Percentiles rank a stretch among this genome's conserved stretches.
These are phyloP conservation scores for Kuraishia hungarica DNA, from an alignment of 805 yeast genomes.

Conservation along the genomic window DNA sequence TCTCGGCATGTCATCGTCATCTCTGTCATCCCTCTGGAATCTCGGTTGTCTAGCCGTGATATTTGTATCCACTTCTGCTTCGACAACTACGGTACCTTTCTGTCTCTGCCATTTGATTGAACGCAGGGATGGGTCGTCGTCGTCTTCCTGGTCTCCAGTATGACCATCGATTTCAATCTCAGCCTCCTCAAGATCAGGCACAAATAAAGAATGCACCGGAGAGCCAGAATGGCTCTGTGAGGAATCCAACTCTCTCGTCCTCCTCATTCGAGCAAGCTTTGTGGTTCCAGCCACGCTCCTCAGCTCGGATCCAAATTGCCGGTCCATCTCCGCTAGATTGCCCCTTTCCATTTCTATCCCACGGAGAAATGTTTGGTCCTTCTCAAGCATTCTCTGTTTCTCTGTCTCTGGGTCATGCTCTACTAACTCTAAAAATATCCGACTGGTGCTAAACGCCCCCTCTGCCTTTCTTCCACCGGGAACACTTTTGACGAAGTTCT, in stretches of 20 bases:
- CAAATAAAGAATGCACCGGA: neutral
- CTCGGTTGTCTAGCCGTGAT: too few species aligned
- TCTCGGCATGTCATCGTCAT: constrained; percentile 21
- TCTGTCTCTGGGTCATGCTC: neutral
- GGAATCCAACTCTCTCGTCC: neutral
- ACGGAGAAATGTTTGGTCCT: neutral
- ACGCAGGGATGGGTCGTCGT: neutral
- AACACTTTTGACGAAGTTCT: neutral
- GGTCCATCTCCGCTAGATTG: neutral
- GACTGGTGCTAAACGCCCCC: neutral
- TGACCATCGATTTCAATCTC: neutral
- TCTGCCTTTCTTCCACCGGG: neutral
- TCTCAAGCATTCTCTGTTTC: neutral
- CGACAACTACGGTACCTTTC: neutral
- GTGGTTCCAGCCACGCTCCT: neutral
- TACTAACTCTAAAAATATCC: neutral
- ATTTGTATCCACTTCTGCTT: too few species aligned
- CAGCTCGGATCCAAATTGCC: neutral
- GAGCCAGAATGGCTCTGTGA: neutral
- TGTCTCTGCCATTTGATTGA: neutral
- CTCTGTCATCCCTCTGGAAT: constrained; percentile 8
- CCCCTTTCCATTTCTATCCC: neutral
- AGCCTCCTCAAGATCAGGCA: neutral
- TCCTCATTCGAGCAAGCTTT: neutral
- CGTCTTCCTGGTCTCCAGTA: neutral